phyloP scores from a whole-genome alignment of 352 stramenopile species.

The Pythium dissimile region DNA sequence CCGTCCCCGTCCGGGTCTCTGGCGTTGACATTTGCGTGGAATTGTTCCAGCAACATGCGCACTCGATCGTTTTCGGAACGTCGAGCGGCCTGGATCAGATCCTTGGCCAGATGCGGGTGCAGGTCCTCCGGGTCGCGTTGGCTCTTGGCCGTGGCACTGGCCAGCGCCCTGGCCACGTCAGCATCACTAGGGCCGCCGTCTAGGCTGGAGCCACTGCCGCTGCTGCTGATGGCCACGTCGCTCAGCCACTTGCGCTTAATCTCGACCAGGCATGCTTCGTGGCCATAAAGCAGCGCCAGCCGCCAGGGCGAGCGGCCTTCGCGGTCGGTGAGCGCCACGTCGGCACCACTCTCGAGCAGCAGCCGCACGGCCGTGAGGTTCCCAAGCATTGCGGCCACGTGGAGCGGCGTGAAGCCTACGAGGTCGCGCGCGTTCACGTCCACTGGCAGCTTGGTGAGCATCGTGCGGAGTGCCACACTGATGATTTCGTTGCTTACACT shows the following conservation, averaged over 20 bases:
- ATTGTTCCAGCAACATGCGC: slow-evolving; percentile 6
- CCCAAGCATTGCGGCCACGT: slow-evolving; percentile 46
- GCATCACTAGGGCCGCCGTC: not conserved
- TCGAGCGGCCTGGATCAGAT: not conserved
- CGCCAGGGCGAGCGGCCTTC: slow-evolving; percentile 54
- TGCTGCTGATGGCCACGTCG: not conserved
- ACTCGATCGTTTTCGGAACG: not conserved
- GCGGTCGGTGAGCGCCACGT: slow-evolving; percentile 41
- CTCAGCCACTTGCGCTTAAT: slow-evolving; percentile 60
- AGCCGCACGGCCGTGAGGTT: slow-evolving; percentile 34
- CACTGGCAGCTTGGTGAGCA: slow-evolving; percentile 33
- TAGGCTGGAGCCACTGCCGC: too few relatives aligned
- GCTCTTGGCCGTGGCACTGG: slow-evolving; percentile 2
- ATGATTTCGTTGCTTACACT: slow-evolving; percentile 26
- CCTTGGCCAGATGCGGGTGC: slow-evolving; percentile 7
- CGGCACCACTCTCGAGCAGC: slow-evolving; percentile 42
- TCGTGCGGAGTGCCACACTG: slow-evolving; percentile 19
- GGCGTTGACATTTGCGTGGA: slow-evolving; percentile 4
- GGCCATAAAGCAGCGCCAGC: slow-evolving; percentile 43
- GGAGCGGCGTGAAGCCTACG: slow-evolving; percentile 54
- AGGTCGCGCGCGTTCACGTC: slow-evolving; percentile 49
- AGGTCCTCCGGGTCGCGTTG: not conserved
- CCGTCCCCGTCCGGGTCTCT: slow-evolving; percentile 2
- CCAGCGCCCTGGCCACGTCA: slow-evolving; percentile 2
- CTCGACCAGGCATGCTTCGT: slow-evolving; percentile 61